These are phyloP conservation scores for Pulveroboletus ravenelii DNA, from an alignment of 768 basidiomycete species.

Conservation along the genomic window DNA sequence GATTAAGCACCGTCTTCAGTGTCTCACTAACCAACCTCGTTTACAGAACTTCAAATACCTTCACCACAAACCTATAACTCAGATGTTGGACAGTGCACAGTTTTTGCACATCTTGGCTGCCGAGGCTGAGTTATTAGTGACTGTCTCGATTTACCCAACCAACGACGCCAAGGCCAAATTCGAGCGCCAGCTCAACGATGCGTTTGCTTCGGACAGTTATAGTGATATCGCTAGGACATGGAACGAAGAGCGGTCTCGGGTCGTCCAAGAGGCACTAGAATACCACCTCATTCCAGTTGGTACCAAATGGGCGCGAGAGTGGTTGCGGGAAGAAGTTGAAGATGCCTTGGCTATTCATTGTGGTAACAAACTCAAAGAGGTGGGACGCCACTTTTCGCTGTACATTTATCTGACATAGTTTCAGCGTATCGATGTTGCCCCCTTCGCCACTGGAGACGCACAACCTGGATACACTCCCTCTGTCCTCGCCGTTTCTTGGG, in stretches of 20 bases:
- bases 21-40: conserved; percentile 3
- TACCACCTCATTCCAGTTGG: conserved; percentile 81
- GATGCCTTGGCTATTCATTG: conserved; percentile 71
- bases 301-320: conserved; percentile 85
- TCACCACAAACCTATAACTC: conserved; percentile 63
- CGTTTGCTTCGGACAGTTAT: conserved; percentile 80
- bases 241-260: conserved; percentile 79
- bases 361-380: conserved; percentile 63
- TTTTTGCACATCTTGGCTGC: conserved; percentile 90
- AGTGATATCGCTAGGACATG: conserved; percentile 83
- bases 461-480: conserved; percentile 67
- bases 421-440: conserved; percentile 81
- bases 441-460: conserved; percentile 59
- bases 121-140: conserved; percentile 85
- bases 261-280: conserved; percentile 75
- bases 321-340: conserved; percentile 85
- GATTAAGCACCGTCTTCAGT: background rate
- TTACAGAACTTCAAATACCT: conserved; percentile 93
- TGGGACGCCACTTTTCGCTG: conserved; percentile 33
- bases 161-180: conserved; percentile 59
- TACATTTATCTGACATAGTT: conserved; percentile 11
- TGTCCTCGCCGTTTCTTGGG: conserved; percentile 91
- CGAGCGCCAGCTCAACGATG: conserved; percentile 70
- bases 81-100: conserved; percentile 69
- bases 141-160: conserved; percentile 64